A percentile compares a stretch with the other conserved stretches of the same genome.
Conservation (phyloP, 345 rosid species). For the Microthlaspi erraticum region DNA sequence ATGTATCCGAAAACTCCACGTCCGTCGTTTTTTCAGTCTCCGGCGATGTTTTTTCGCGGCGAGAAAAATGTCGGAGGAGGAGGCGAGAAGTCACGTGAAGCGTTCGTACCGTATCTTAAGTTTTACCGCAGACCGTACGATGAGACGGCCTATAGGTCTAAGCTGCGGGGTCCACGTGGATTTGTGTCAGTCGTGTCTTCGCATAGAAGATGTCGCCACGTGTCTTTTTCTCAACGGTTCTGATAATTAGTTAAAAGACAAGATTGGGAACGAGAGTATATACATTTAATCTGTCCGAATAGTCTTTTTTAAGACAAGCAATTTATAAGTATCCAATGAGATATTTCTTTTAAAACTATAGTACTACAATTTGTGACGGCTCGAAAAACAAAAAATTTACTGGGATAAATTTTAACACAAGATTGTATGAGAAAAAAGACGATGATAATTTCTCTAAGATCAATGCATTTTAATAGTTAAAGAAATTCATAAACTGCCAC, state of each 20-base stretch:
- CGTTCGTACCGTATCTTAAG: conserved; percentile 74
- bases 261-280: conserved; percentile 35
- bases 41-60: conserved; percentile 73
- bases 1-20: conserved; percentile 62
- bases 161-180: conserved; percentile 92
- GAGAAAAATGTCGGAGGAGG: conserved; percentile 58
- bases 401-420: too few species aligned
- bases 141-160: conserved; percentile 89
- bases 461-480: too few species aligned
- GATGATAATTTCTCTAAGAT: too few species aligned
- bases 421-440: too few species aligned
- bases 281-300: conserved; percentile 7
- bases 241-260: conserved; percentile 18
- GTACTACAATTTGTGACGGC: too few species aligned
- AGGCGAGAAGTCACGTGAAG: conserved; percentile 69
- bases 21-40: conserved; percentile 90
- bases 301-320: background rate
- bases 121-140: conserved; percentile 85
- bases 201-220: conserved; percentile 68
- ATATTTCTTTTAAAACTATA: too few species aligned
- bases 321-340: too few species aligned
- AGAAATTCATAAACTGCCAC: too few species aligned
- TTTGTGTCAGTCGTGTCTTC: conserved; percentile 85
- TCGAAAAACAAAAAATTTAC: too few species aligned
- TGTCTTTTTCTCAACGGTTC: conserved; percentile 92